These are phyloP conservation scores for Yarrowia galli DNA, from an alignment of 1,139 yeast genomes.

Conservation along the genomic window DNA sequence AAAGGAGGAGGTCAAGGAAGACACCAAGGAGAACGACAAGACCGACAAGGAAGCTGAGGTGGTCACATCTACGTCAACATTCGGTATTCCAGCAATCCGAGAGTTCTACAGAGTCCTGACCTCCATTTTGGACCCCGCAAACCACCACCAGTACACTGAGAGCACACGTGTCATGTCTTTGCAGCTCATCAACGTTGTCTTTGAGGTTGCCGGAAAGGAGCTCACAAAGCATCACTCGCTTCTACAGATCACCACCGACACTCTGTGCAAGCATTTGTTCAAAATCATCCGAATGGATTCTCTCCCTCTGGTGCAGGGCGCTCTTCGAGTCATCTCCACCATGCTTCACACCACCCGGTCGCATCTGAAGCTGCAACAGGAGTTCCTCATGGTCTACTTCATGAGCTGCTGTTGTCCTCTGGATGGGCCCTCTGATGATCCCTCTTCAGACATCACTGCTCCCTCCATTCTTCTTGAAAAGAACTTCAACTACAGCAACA, in stretches of 20 bases:
- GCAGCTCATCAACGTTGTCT: constrained; percentile 73
- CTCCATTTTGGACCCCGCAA: constrained; percentile 84
- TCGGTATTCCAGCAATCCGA: constrained; percentile 70
- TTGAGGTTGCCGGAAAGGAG: constrained; percentile 79
- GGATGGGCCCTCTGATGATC: constrained; percentile 48
- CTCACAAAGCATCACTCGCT: constrained; percentile 72
- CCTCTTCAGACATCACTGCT: constrained; percentile 5
- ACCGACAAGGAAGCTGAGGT: neutral
- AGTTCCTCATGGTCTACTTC: constrained; percentile 53
- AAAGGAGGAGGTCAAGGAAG: neutral
- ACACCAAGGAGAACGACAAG: neutral
- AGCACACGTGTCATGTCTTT: constrained; percentile 85
- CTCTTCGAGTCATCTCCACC: constrained; percentile 78
- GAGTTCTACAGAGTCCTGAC: constrained; percentile 77
- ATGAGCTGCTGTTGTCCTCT: constrained; percentile 52
- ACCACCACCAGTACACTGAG: constrained; percentile 85
- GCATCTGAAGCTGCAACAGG: constrained; percentile 54
- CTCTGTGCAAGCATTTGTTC: constrained; percentile 80
- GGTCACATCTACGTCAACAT: constrained; percentile 51
- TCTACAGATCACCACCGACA: constrained; percentile 73
- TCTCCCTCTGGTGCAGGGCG: constrained; percentile 68
- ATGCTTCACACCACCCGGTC: constrained; percentile 52
- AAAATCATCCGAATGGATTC: constrained; percentile 75
- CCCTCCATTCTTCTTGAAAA: constrained; percentile 50
- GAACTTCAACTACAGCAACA: constrained; percentile 53